Evolutionary conservation across 495 filamentous ascomycete genomes (phyloP).

Genomic region (Lophiostoma macrostomum): DNA sequence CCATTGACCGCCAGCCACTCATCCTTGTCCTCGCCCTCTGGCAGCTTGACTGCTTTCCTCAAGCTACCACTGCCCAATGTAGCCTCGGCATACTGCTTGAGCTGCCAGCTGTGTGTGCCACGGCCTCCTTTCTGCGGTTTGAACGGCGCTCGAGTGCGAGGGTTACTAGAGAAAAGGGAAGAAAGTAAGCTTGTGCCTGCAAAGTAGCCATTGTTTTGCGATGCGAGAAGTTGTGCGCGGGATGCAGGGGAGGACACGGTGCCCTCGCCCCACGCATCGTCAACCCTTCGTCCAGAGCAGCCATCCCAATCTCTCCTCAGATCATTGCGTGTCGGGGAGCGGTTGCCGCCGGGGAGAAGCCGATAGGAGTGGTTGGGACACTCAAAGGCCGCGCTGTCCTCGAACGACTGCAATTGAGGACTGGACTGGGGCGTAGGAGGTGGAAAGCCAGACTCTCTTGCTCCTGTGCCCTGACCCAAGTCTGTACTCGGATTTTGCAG

Average conservation of each 20-base stretch:
- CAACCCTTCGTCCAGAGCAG: slow-evolving; percentile 8
- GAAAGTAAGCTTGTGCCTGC: slow-evolving; percentile 41
- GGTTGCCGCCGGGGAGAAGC: slow-evolving; percentile 17
- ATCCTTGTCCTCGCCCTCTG: slow-evolving; percentile 93
- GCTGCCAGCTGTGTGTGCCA: slow-evolving; percentile 90
- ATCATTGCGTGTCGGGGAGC: slow-evolving; percentile 8
- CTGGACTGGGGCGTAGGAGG: not conserved
- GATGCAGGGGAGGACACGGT: not conserved
- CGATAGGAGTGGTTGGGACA: slow-evolving; percentile 30
- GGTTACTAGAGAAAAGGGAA: slow-evolving; percentile 61
- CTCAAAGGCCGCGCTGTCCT: slow-evolving; percentile 3
- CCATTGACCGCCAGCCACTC: slow-evolving; percentile 98
- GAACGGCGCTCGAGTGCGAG: slow-evolving; percentile 79
- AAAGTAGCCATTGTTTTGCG: slow-evolving; percentile 14
- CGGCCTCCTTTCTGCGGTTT: slow-evolving; percentile 83
- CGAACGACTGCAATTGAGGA: not conserved
- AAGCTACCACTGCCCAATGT: slow-evolving; percentile 92
- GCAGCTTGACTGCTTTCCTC: slow-evolving; percentile 92
- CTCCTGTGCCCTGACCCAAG: not conserved
- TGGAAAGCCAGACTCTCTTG: not conserved
- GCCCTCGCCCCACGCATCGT: not conserved
- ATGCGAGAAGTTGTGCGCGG: not conserved
- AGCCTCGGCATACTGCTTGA: slow-evolving; percentile 95
- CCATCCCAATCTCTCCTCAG: slow-evolving; percentile 3
- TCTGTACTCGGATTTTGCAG: not conserved